Evolutionary conservation across 179 eudicot genomes (phyloP).

Genomic region (Silene coronaria): DNA sequence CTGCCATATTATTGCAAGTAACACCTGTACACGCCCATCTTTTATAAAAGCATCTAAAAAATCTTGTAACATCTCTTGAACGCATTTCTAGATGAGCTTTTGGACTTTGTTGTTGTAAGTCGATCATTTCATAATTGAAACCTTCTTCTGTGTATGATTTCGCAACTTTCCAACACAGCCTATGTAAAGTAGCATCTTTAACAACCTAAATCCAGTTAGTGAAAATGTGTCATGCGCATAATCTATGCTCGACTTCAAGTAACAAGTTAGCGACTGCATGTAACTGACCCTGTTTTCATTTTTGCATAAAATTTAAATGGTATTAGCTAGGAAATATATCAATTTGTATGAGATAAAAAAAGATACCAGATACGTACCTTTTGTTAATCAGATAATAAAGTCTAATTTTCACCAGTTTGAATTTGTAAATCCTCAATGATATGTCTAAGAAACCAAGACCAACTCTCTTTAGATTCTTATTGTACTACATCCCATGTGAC

Average conservation of each 20-base stretch:
- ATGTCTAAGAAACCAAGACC: neutral
- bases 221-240: too few species aligned
- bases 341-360: too few species aligned
- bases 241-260: neutral
- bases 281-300: neutral
- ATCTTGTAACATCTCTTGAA: conserved; percentile 1
- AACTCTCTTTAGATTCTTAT: too few species aligned
- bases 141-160: neutral
- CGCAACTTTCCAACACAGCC: neutral
- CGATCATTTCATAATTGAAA: neutral
- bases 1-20: too few species aligned
- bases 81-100: conserved; percentile 11
- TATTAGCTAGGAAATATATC: neutral
- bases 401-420: neutral
- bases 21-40: too few species aligned
- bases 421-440: neutral
- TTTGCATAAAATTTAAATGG: too few species aligned
- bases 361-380: neutral
- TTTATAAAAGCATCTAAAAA: neutral
- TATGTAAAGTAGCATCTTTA: conserved; percentile 3
- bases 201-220: too few species aligned
- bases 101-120: neutral
- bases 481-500: too few species aligned
- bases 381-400: conserved; percentile 12
- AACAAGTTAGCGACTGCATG: neutral